Percentiles rank a stretch among this genome's conserved stretches.
Conservation (phyloP, 1,284 basidiomycete species). For the Trametes versicolor region DNA sequence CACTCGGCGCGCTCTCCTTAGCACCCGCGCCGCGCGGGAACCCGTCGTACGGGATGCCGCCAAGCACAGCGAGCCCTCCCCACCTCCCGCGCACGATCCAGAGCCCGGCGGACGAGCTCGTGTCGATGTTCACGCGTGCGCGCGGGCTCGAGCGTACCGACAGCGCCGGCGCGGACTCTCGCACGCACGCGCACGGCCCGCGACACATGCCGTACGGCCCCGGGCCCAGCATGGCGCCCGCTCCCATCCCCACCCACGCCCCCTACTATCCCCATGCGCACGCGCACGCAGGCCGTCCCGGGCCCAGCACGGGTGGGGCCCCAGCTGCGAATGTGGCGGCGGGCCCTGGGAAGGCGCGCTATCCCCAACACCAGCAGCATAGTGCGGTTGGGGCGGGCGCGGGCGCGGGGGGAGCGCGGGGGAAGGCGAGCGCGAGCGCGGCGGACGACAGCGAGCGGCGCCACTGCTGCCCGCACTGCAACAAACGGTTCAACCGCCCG, state of each 20-base stretch:
- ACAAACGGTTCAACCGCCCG: slow-evolving; percentile 55
- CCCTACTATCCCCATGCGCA: slow-evolving; percentile 17
- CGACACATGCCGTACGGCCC: slow-evolving; percentile 6
- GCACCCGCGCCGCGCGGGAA: background rate
- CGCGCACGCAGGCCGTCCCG: background rate
- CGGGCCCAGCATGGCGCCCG: background rate
- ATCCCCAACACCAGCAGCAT: slow-evolving; percentile 6
- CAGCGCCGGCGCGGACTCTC: slow-evolving; percentile 2
- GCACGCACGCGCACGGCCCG: background rate
- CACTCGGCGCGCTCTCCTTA: background rate
- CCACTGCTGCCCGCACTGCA: slow-evolving; percentile 51
- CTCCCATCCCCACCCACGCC: slow-evolving; percentile 9
- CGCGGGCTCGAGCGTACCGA: slow-evolving; percentile 6
- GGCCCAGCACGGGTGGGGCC: slow-evolving; percentile 4
- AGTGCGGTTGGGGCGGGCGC: background rate
- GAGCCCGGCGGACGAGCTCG: slow-evolving; percentile 32
- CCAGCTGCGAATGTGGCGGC: slow-evolving; percentile 2
- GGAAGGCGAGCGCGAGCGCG: slow-evolving; percentile 12
- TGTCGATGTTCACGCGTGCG: slow-evolving; percentile 22
- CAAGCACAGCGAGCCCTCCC: slow-evolving; percentile 1
- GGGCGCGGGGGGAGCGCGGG: background rate
- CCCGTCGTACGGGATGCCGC: slow-evolving; percentile 2
- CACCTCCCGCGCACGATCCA: slow-evolving; percentile 20
- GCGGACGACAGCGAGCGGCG: slow-evolving; percentile 42
- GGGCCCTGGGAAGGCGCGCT: slow-evolving; percentile 24